phyloP scores from a whole-genome alignment of 169 alveolate species.

The Perkinsus olseni region DNA sequence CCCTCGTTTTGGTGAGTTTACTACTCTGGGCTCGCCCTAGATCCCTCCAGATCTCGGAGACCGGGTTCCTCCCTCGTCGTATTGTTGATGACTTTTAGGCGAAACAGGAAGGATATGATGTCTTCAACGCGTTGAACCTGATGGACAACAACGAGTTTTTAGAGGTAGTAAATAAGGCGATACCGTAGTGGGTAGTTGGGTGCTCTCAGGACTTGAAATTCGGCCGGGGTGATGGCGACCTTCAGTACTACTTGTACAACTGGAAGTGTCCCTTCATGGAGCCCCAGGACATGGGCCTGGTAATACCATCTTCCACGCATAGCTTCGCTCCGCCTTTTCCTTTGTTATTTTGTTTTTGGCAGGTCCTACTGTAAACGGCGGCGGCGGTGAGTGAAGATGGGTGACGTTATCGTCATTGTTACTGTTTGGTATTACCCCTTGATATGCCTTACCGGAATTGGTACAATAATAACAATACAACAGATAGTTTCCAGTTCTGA shows the following conservation, averaged over 20 bases:
- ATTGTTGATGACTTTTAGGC: not conserved
- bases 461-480: not conserved
- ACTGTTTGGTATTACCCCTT: not conserved
- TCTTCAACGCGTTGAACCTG: conserved; percentile 88
- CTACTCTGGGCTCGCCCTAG: not conserved
- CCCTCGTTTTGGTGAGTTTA: conserved; percentile 74
- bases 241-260: conserved; percentile 92
- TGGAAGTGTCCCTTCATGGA: conserved; percentile 65
- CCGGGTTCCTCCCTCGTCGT: not conserved
- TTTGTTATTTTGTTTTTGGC: not conserved
- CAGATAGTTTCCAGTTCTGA: not conserved
- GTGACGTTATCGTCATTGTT: not conserved
- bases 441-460: not conserved
- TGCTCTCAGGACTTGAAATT: conserved; percentile 69
- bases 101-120: conserved; percentile 74
- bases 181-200: not conserved
- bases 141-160: conserved; percentile 83
- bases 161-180: conserved; percentile 43
- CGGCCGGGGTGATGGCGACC: conserved; percentile 92
- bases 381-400: no score
- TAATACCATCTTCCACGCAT: not conserved
- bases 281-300: conserved; percentile 7
- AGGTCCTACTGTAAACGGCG: not conserved
- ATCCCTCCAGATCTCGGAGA: not conserved
- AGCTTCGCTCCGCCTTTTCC: not conserved